phyloP scores from a whole-genome alignment of 768 basidiomycete species.

The Naganishia vaughanmartiniae region DNA sequence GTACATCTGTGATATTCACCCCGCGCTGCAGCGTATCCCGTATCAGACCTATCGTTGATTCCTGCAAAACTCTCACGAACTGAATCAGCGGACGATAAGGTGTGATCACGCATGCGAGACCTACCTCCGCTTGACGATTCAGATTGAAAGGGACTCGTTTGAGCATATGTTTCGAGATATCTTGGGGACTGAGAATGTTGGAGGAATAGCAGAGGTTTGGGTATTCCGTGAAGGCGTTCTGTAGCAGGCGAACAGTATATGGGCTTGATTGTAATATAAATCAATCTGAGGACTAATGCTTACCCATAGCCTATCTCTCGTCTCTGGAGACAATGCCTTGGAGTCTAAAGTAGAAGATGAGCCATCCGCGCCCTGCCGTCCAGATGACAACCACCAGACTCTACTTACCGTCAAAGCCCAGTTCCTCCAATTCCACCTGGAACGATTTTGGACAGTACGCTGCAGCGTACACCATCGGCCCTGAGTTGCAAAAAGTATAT shows the following conservation, averaged over 20 bases:
- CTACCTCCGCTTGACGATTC: slow-evolving; percentile 50
- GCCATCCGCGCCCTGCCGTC: background rate
- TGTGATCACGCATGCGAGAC: slow-evolving; percentile 4
- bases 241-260: background rate
- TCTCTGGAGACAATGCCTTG: slow-evolving; percentile 75
- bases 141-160: slow-evolving; percentile 77
- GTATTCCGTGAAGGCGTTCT: slow-evolving; percentile 39
- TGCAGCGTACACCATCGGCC: slow-evolving; percentile 88
- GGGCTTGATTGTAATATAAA: slow-evolving; percentile 52
- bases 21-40: slow-evolving; percentile 77
- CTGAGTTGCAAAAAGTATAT: slow-evolving; percentile 33
- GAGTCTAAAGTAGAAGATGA: slow-evolving; percentile 64
- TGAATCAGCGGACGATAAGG: background rate
- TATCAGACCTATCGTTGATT: slow-evolving; percentile 86
- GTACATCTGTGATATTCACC: slow-evolving; percentile 73
- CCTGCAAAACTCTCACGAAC: slow-evolving; percentile 61
- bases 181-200: slow-evolving; percentile 69
- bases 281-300: slow-evolving; percentile 63
- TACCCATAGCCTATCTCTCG: slow-evolving; percentile 56
- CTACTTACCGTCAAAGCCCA: slow-evolving; percentile 83
- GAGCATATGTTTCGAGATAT: slow-evolving; percentile 88
- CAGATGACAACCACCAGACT: background rate
- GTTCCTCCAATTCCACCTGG: slow-evolving; percentile 65
- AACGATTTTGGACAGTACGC: slow-evolving; percentile 86
- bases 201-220: slow-evolving; percentile 48